Conservation (phyloP, 768 basidiomycete genomes). For the Boletus insuetus region DNA sequence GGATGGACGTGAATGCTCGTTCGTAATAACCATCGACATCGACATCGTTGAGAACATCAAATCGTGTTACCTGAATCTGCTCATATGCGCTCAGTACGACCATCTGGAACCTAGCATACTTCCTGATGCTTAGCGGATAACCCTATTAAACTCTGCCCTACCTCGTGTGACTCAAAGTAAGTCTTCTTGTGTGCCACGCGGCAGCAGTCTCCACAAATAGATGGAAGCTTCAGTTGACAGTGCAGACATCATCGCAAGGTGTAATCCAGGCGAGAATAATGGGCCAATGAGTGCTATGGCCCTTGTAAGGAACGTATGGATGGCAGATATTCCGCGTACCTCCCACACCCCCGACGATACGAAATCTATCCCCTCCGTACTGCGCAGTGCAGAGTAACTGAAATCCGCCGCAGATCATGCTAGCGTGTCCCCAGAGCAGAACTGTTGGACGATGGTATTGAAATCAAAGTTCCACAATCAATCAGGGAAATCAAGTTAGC, state of each 20-base stretch:
- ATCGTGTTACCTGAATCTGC: conserved; percentile 39
- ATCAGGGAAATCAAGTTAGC: conserved; percentile 36
- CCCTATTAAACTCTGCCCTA: conserved; percentile 6
- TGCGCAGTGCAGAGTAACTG: conserved; percentile 59
- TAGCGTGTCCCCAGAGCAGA: not conserved
- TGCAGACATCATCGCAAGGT: conserved; percentile 49
- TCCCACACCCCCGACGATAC: conserved; percentile 66
- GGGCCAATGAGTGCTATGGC: conserved; percentile 56
- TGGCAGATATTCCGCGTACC: conserved; percentile 34
- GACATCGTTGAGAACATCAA: conserved; percentile 39
- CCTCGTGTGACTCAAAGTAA: conserved; percentile 50
- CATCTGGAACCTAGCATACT: conserved; percentile 31
- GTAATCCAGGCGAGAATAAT: conserved; percentile 58
- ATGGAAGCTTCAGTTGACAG: conserved; percentile 47
- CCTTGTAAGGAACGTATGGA: not conserved
- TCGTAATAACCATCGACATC: conserved; percentile 45
- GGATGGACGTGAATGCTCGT: conserved; percentile 39
- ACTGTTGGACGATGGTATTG: conserved; percentile 9
- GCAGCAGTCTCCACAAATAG: conserved; percentile 46
- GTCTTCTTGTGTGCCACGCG: conserved; percentile 41
- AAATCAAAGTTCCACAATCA: conserved; percentile 22
- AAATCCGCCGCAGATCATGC: conserved; percentile 59
- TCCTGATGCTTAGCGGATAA: not conserved
- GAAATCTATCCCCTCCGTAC: conserved; percentile 53
- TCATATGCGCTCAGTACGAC: conserved; percentile 43